Evolutionary conservation across 2,329 filamentous ascomycete species (phyloP).

Genomic region (Scopulariopsis brevicaulis): DNA sequence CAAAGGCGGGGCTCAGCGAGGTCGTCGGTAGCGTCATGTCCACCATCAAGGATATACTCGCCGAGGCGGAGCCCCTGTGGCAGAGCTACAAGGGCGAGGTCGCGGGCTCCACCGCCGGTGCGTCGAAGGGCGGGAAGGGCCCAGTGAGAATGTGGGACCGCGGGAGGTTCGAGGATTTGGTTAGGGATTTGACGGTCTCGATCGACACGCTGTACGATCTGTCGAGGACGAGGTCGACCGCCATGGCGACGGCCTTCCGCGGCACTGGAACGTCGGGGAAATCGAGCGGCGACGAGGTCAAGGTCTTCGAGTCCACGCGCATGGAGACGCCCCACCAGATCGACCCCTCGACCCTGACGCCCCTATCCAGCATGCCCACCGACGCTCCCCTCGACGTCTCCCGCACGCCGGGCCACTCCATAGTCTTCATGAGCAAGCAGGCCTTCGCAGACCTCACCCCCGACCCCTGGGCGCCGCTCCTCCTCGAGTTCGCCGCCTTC

Average conservation of each 20-base stretch:
- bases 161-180: constrained; percentile 61
- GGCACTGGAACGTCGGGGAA: constrained; percentile 13
- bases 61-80: constrained; percentile 65
- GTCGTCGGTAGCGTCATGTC: constrained; percentile 69
- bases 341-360: constrained; percentile 39
- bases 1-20: constrained; percentile 64
- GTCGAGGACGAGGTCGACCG: constrained; percentile 49
- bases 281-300: constrained; percentile 31
- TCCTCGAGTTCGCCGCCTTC: constrained; percentile 61
- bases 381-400: constrained; percentile 9
- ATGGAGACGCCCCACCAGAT: constrained; percentile 52
- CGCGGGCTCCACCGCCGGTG: constrained; percentile 16
- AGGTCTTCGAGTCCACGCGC: constrained; percentile 45
- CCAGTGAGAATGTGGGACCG: constrained; percentile 56
- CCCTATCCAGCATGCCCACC: constrained; percentile 26
- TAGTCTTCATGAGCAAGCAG: constrained; percentile 31
- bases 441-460: constrained; percentile 16
- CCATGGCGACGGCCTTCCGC: constrained; percentile 14
- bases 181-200: constrained; percentile 62
- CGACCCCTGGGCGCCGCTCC: constrained; percentile 28
- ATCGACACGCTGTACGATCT: constrained; percentile 74
- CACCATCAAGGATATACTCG: constrained; percentile 69
- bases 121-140: constrained; percentile 39
- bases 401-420: neutral
- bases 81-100: constrained; percentile 38